Evolutionary conservation across 2,329 filamentous ascomycete genomes (phyloP).

Genomic region (Epichloe coenophiala): DNA sequence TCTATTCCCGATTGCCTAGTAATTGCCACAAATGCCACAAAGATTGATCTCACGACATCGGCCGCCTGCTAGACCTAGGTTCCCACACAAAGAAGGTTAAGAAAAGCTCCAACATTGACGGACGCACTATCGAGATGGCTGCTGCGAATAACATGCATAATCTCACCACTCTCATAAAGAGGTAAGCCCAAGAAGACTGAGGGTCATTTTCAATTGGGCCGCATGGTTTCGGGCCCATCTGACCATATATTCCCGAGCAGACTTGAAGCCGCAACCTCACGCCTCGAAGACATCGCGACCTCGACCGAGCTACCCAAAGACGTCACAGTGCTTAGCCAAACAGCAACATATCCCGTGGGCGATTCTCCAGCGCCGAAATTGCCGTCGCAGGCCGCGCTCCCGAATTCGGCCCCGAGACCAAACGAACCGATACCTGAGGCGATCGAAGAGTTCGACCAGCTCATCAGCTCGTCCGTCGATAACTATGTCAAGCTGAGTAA

Average conservation of each 20-base stretch:
- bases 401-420: constrained; percentile 8
- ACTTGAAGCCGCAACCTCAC: constrained; percentile 91
- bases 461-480: constrained; percentile 61
- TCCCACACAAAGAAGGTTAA: background rate
- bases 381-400: constrained; percentile 24
- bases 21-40: too few species aligned
- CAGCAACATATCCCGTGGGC: constrained; percentile 19
- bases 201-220: background rate
- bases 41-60: background rate
- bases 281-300: constrained; percentile 89
- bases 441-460: constrained; percentile 77
- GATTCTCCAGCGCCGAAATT: constrained; percentile 23
- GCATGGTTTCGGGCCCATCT: background rate
- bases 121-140: constrained; percentile 38
- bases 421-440: constrained; percentile 53
- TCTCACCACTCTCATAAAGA: constrained; percentile 92
- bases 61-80: background rate
- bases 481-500: constrained; percentile 68
- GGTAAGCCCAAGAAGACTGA: constrained; percentile 38
- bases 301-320: constrained; percentile 49
- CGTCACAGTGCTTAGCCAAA: constrained; percentile 29
- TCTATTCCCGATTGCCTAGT: too few species aligned
- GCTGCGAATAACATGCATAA: constrained; percentile 84
- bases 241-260: constrained; percentile 30
- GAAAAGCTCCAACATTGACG: background rate